Percentiles rank a stretch among this genome's conserved stretches.
These are phyloP conservation scores for Lentinula aciculospora DNA, from an alignment of 768 basidiomycete species.

Conservation along the genomic window DNA sequence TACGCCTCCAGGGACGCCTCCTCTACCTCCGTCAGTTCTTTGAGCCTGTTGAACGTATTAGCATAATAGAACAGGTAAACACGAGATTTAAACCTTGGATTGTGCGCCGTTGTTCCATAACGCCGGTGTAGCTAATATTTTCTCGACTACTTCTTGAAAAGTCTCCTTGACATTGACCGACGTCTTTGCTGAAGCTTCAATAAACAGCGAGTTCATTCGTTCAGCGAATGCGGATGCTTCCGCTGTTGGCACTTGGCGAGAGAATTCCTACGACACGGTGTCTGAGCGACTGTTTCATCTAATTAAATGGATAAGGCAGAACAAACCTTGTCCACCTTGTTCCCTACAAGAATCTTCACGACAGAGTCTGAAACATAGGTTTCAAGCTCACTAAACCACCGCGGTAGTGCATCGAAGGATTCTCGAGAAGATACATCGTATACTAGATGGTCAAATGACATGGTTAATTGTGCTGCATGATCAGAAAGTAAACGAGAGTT, in stretches of 20 bases:
- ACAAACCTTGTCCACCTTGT: slow-evolving; percentile 86
- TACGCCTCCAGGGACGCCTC: slow-evolving; percentile 46
- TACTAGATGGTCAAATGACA: slow-evolving; percentile 40
- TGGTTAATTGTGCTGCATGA: not conserved
- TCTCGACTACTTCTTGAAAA: slow-evolving; percentile 15
- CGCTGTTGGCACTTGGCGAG: slow-evolving; percentile 73
- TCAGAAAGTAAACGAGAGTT: not conserved
- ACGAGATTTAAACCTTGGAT: slow-evolving; percentile 3
- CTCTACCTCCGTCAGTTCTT: slow-evolving; percentile 32
- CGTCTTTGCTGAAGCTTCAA: slow-evolving; percentile 94
- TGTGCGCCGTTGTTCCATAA: slow-evolving; percentile 52
- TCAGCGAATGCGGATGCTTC: slow-evolving; percentile 80
- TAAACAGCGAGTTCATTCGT: slow-evolving; percentile 78
- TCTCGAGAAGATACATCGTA: slow-evolving; percentile 93
- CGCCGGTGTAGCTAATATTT: slow-evolving; percentile 79
- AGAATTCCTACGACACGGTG: slow-evolving; percentile 61
- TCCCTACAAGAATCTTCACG: slow-evolving; percentile 92
- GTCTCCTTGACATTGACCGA: slow-evolving; percentile 72
- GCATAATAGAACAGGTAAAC: not conserved
- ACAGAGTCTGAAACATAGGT: slow-evolving; percentile 85
- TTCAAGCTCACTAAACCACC: slow-evolving; percentile 91
- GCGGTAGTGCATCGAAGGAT: slow-evolving; percentile 90
- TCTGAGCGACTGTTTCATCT: not conserved
- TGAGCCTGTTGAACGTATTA: slow-evolving; percentile 13
- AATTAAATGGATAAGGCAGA: not conserved